A percentile compares a stretch with the other conserved stretches of the same genome.
phyloP scores from a whole-genome alignment of 225 moss, liverwort and hornwort genomes.

The Bryum argenteum region DNA sequence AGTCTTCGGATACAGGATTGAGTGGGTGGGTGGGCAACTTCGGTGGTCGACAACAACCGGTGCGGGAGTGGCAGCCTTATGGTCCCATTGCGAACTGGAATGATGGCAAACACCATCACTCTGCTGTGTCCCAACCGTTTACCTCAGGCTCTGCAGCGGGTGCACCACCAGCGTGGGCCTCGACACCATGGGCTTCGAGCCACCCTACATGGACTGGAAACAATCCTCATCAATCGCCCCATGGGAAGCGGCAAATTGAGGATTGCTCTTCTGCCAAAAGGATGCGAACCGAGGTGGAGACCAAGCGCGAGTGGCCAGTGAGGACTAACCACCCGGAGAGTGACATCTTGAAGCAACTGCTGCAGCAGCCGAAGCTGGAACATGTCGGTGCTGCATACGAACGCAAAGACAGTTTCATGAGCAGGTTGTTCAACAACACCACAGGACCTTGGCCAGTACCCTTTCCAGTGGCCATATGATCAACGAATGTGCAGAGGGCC shows the following conservation, averaged over 20 bases:
- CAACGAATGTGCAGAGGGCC: not conserved
- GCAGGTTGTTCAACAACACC: conserved; percentile 27
- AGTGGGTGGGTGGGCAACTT: conserved; percentile 30
- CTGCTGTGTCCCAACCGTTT: not conserved
- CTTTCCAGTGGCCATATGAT: conserved; percentile 43
- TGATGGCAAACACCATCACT: conserved; percentile 35
- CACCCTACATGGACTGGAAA: not conserved
- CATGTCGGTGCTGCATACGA: conserved; percentile 5
- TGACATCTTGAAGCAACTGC: conserved; percentile 28
- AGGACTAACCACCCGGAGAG: conserved; percentile 18
- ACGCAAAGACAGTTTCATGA: conserved; percentile 33
- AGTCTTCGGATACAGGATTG: not conserved
- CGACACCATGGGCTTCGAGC: conserved; percentile 26
- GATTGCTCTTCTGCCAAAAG: conserved; percentile 26
- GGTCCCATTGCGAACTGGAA: conserved; percentile 45
- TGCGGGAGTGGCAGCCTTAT: conserved; percentile 51
- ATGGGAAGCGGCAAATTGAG: conserved; percentile 43
- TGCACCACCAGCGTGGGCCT: conserved; percentile 18
- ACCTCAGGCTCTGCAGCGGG: conserved; percentile 12
- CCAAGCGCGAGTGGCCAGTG: conserved; percentile 41
- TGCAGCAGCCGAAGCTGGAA: conserved; percentile 40
- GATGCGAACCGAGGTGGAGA: conserved; percentile 21
- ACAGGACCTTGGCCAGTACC: conserved; percentile 24
- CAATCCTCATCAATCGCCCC: too few species aligned
- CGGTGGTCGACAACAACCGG: conserved; percentile 16